phyloP scores from a whole-genome alignment of 2,329 filamentous ascomycete genomes.

The Uncinocarpus reesii region DNA sequence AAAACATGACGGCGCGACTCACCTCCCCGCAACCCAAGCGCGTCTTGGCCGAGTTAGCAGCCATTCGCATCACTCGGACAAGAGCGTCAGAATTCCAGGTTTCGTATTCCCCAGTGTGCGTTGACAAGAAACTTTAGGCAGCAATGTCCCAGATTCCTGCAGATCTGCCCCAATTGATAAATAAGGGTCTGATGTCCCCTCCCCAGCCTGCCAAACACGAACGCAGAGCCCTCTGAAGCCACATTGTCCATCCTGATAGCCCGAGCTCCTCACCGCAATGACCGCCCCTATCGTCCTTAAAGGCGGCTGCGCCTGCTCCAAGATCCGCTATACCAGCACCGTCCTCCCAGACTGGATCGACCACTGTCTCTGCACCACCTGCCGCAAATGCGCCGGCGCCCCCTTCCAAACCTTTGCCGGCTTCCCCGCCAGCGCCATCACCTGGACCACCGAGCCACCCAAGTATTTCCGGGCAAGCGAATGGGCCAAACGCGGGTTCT shows the following conservation, averaged over 20 bases:
- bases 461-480: constrained; percentile 31
- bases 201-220: background rate
- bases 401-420: constrained; percentile 37
- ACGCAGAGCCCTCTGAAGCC: no score
- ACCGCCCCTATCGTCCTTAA: constrained; percentile 21
- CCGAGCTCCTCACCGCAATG: background rate
- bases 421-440: constrained; percentile 29
- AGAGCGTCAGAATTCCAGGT: background rate
- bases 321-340: constrained; percentile 35
- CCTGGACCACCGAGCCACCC: constrained; percentile 27
- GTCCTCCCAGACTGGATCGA: constrained; percentile 28
- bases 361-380: constrained; percentile 42
- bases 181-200: background rate
- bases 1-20: no score
- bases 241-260: no score
- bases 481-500: constrained; percentile 37
- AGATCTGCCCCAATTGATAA: background rate
- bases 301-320: constrained; percentile 38
- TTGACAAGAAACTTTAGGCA: no score
- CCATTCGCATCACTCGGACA: background rate
- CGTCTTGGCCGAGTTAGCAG: background rate
- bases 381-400: constrained; percentile 40
- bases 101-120: background rate
- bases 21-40: background rate
- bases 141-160: no score